These are phyloP conservation scores for Zymoseptoria tritici DNA, from an alignment of 2,329 filamentous ascomycete species.

Conservation along the genomic window DNA sequence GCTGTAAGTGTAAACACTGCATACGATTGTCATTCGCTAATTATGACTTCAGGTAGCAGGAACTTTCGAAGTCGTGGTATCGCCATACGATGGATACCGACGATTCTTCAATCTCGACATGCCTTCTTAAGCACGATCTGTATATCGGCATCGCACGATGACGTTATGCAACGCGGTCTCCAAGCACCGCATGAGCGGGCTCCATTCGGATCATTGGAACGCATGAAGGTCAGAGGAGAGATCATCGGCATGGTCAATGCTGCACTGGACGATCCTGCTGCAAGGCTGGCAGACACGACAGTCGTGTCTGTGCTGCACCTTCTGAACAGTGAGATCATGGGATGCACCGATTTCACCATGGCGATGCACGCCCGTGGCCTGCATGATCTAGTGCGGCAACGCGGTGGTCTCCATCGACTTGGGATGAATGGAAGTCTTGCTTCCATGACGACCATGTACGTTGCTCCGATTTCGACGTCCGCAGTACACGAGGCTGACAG, in stretches of 20 bases:
- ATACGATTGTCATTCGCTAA: not conserved
- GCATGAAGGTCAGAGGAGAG: slow-evolving; percentile 18
- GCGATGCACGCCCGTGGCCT: slow-evolving; percentile 24
- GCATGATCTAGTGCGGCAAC: slow-evolving; percentile 20
- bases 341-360: slow-evolving; percentile 20
- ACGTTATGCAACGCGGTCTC: slow-evolving; percentile 24
- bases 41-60: slow-evolving; percentile 12
- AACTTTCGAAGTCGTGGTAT: slow-evolving; percentile 25
- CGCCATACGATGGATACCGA: slow-evolving; percentile 22
- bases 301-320: slow-evolving; percentile 28
- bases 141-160: slow-evolving; percentile 28
- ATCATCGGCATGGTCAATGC: slow-evolving; percentile 24
- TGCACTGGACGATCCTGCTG: slow-evolving; percentile 19
- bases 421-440: slow-evolving; percentile 22
- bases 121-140: slow-evolving; percentile 28
- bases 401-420: slow-evolving; percentile 25
- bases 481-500: not conserved
- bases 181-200: slow-evolving; percentile 12
- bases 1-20: slow-evolving; percentile 15
- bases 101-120: slow-evolving; percentile 17
- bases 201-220: slow-evolving; percentile 13
- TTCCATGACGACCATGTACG: slow-evolving; percentile 20
- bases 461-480: not conserved
- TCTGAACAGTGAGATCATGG: slow-evolving; percentile 26
- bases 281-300: slow-evolving; percentile 23